Conservation (phyloP, 169 alveolate genomes). For the Plasmodium ovale region DNA sequence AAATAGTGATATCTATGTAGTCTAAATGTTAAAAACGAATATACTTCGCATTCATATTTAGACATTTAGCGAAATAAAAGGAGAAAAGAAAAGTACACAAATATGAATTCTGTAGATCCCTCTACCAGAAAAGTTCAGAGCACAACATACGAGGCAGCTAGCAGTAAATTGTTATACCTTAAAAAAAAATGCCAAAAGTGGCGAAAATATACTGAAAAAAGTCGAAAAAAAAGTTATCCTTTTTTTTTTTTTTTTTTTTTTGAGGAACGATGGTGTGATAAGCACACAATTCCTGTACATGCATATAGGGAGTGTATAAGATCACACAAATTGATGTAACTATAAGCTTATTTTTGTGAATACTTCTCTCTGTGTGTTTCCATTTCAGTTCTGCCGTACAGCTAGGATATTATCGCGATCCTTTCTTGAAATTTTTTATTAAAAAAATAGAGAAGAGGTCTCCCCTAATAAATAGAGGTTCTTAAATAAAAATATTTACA, state of each 20-base stretch:
- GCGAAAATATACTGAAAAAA: background rate
- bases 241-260: too few species aligned
- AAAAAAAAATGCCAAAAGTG: background rate
- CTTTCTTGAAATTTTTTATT: slow-evolving; percentile 64
- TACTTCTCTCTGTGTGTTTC: background rate
- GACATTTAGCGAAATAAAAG: too few species aligned
- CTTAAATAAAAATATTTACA: slow-evolving; percentile 1
- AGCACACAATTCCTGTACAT: too few species aligned
- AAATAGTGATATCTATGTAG: too few species aligned
- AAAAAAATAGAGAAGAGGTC: slow-evolving; percentile 43
- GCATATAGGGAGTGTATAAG: too few species aligned
- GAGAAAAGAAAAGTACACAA: background rate
- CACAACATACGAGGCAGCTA: slow-evolving; percentile 79
- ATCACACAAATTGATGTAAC: too few species aligned
- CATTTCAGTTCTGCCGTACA: slow-evolving; percentile 74
- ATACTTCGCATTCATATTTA: too few species aligned
- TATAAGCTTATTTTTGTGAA: too few species aligned
- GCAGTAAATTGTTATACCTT: slow-evolving; percentile 74
- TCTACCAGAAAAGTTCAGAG: slow-evolving; percentile 50
- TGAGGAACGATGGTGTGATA: too few species aligned
- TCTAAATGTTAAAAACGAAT: too few species aligned
- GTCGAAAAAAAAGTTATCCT: too few species aligned
- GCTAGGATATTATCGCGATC: slow-evolving; percentile 72
- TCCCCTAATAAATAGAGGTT: slow-evolving; percentile 78
- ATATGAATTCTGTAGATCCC: slow-evolving; percentile 17